Conservation (phyloP, 225 moss, liverwort and hornwort species). For the Bryoerythrophyllum caledonicum region DNA sequence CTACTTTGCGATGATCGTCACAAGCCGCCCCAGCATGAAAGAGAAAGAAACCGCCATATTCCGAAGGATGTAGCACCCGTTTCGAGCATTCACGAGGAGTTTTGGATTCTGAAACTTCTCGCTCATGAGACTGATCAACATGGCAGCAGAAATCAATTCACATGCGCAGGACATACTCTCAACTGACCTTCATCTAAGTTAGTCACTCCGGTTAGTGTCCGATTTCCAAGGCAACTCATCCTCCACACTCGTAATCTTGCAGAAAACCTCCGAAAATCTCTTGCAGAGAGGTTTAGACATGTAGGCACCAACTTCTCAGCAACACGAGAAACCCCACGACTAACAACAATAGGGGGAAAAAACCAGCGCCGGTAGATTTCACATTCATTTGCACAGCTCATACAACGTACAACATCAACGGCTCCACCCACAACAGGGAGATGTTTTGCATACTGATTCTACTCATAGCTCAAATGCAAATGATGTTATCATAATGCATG, state of each 20-base stretch:
- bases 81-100: not conserved
- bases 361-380: not conserved
- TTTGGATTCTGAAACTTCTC: slow-evolving; percentile 6
- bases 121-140: not conserved
- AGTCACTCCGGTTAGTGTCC: slow-evolving; percentile 15
- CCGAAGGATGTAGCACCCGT: not conserved
- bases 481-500: not conserved
- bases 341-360: not conserved
- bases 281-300: not conserved
- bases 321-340: not conserved
- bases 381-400: slow-evolving; percentile 25
- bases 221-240: not conserved
- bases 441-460: not conserved
- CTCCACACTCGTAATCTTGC: not conserved
- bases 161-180: slow-evolving; percentile 5
- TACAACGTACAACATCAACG: not conserved
- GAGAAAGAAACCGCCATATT: not conserved
- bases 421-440: not conserved
- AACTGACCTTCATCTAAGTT: slow-evolving; percentile 12
- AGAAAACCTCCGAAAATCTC: not conserved
- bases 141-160: not conserved
- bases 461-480: slow-evolving; percentile 7
- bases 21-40: not conserved
- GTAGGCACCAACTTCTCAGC: not conserved
- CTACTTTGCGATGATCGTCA: not conserved